These are phyloP conservation scores for Dichotomopilus funicola DNA, from an alignment of 2,329 filamentous ascomycete species.

Conservation along the genomic window DNA sequence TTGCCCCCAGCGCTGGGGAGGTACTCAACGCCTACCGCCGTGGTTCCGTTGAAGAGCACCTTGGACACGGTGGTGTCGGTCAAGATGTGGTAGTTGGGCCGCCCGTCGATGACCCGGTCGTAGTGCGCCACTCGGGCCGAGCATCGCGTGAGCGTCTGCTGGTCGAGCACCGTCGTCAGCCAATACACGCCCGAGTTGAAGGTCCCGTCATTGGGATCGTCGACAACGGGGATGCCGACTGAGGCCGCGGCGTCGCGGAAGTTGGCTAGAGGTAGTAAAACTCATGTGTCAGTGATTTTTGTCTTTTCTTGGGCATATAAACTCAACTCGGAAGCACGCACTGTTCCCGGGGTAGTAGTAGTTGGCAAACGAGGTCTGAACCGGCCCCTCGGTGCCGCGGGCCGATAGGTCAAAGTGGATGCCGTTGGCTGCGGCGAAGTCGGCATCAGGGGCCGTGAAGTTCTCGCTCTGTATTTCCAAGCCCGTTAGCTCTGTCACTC, in stretches of 20 bases:
- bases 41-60: constrained; percentile 12
- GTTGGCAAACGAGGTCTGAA: constrained; percentile 29
- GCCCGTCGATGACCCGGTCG: constrained; percentile 27
- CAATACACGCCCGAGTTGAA: too few relatives aligned
- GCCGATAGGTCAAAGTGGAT: constrained; percentile 27
- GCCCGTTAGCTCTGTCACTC: neutral
- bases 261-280: too few relatives aligned
- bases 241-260: too few relatives aligned
- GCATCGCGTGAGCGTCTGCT: constrained; percentile 16
- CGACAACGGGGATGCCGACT: too few relatives aligned
- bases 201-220: too few relatives aligned
- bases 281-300: too few relatives aligned
- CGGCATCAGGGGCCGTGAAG: constrained; percentile 25
- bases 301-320: too few relatives aligned
- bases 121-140: constrained; percentile 28
- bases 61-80: constrained; percentile 25
- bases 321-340: neutral
- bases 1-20: constrained; percentile 1
- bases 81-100: constrained; percentile 54
- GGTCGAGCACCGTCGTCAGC: too few relatives aligned
- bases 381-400: constrained; percentile 26
- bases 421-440: constrained; percentile 24
- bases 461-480: constrained; percentile 24
- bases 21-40: constrained; percentile 11
- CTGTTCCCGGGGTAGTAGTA: constrained; percentile 29